Percentiles rank a stretch among this genome's conserved stretches.
These are phyloP conservation scores for Venturia aucupariae DNA, from an alignment of 2,329 filamentous ascomycete genomes.

Conservation along the genomic window DNA sequence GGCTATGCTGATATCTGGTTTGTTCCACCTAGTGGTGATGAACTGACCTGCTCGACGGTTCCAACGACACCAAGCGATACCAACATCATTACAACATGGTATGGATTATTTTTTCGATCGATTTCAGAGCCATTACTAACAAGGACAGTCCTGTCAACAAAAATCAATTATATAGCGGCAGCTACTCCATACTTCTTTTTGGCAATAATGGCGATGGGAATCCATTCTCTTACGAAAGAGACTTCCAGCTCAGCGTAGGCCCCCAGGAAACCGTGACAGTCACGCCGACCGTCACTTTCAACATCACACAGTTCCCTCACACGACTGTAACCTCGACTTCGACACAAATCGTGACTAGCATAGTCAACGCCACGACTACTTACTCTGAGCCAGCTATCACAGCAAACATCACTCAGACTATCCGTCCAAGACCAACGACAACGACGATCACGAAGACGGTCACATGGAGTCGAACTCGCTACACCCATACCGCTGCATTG, in stretches of 20 bases:
- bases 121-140: not conserved
- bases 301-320: slow-evolving; percentile 16
- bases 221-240: slow-evolving; percentile 37
- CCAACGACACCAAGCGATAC: slow-evolving; percentile 31
- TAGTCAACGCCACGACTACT: slow-evolving; percentile 20
- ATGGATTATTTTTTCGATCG: not conserved
- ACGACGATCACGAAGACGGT: slow-evolving; percentile 24
- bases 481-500: slow-evolving; percentile 17
- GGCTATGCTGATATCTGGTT: slow-evolving; percentile 34
- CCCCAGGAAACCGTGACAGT: slow-evolving; percentile 26
- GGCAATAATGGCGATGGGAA: slow-evolving; percentile 35
- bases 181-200: slow-evolving; percentile 35
- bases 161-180: slow-evolving; percentile 33
- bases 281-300: slow-evolving; percentile 16
- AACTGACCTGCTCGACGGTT: slow-evolving; percentile 33
- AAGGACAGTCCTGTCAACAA: slow-evolving; percentile 22
- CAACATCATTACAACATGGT: slow-evolving; percentile 33
- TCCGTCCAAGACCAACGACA: slow-evolving; percentile 20
- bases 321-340: slow-evolving; percentile 17
- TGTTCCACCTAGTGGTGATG: slow-evolving; percentile 32
- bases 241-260: slow-evolving; percentile 30
- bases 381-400: slow-evolving; percentile 19
- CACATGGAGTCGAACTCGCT: slow-evolving; percentile 20
- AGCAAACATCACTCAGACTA: slow-evolving; percentile 20
- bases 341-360: slow-evolving; percentile 18